Conservation (phyloP, 106 monocot genomes). For the Allium sativum region DNA sequence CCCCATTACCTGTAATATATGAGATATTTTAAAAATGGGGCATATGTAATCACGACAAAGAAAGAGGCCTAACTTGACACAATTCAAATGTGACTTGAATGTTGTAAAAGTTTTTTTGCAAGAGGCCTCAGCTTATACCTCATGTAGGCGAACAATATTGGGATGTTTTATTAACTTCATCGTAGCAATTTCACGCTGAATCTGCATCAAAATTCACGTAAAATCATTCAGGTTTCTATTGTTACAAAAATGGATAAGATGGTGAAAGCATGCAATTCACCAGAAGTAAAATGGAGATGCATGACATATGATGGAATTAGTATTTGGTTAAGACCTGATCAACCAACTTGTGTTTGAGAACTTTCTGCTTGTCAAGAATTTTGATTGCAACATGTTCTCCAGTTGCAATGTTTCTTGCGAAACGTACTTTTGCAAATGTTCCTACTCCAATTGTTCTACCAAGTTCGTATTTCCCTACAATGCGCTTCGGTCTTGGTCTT, state of each 20-base stretch:
- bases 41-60: too few species aligned
- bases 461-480: conserved; percentile 83
- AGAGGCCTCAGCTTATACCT: conserved; percentile 24
- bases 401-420: conserved; percentile 70
- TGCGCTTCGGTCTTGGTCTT: conserved; percentile 50
- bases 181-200: conserved; percentile 55
- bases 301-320: too few species aligned
- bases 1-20: conserved; percentile 69
- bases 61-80: neutral
- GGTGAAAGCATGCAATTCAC: too few species aligned
- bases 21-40: conserved; percentile 1
- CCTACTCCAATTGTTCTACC: conserved; percentile 86
- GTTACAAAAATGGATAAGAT: too few species aligned
- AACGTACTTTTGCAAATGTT: conserved; percentile 83
- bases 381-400: conserved; percentile 80
- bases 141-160: conserved; percentile 51
- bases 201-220: conserved; percentile 25
- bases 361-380: conserved; percentile 80
- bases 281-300: too few species aligned
- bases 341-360: conserved; percentile 85
- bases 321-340: conserved; percentile 48
- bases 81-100: too few species aligned
- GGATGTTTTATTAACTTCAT: conserved; percentile 80
- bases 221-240: too few species aligned
- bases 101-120: neutral